phyloP scores from a whole-genome alignment of 2,329 filamentous ascomycete genomes.

The Claviceps lovelessii region DNA sequence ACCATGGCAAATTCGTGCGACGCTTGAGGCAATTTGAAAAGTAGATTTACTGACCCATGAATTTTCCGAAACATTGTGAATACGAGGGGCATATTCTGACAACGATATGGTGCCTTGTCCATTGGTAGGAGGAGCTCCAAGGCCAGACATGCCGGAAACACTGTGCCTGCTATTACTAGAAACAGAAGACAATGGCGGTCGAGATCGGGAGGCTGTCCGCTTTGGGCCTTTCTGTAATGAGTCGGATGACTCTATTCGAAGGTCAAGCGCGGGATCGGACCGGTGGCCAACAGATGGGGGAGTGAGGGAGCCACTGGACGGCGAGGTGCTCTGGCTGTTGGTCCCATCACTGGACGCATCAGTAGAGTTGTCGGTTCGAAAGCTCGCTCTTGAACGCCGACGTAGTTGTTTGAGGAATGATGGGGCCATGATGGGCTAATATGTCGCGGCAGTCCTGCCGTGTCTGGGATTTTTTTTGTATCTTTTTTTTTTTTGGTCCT shows the following conservation, averaged over 20 bases:
- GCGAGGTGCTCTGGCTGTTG: conserved; percentile 42
- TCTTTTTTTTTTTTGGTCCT: too few relatives aligned
- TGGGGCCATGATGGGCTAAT: conserved; percentile 33
- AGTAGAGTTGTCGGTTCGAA: conserved; percentile 49
- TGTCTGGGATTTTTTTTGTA: neutral
- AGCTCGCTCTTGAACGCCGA: conserved; percentile 61
- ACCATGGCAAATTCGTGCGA: neutral
- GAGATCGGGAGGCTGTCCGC: conserved; percentile 12
- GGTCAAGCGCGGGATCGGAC: conserved; percentile 48
- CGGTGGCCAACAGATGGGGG: conserved; percentile 58
- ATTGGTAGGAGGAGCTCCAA: conserved; percentile 40
- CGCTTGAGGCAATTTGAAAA: neutral
- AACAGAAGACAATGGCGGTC: conserved; percentile 24
- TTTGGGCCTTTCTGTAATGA: conserved; percentile 6
- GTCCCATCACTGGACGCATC: conserved; percentile 48
- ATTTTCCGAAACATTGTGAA: conserved; percentile 66
- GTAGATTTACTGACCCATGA: conserved; percentile 54
- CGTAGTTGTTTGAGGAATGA: conserved; percentile 65
- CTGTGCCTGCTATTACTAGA: conserved; percentile 44
- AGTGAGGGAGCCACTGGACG: conserved; percentile 56
- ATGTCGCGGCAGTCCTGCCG: conserved; percentile 1
- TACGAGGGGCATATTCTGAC: conserved; percentile 67
- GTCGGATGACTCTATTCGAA: conserved; percentile 39
- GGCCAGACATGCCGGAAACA: conserved; percentile 47
- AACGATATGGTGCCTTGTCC: conserved; percentile 45